A percentile compares a stretch with the other conserved stretches of the same genome.
These are phyloP conservation scores for Geotrichum citri-aurantii DNA, from an alignment of 1,139 yeast species.

Conservation along the genomic window DNA sequence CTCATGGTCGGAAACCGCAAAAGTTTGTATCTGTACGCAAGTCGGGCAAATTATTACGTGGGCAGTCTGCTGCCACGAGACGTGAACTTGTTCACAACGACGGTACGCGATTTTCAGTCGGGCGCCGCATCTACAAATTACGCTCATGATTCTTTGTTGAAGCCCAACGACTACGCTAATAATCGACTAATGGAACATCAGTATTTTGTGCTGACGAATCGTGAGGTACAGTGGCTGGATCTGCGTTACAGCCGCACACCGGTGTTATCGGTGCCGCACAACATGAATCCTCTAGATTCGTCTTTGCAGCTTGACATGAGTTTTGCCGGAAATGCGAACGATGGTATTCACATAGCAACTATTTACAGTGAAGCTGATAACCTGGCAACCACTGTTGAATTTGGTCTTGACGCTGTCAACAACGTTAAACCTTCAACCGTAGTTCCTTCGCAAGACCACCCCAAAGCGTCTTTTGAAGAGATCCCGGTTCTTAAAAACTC, in stretches of 20 bases:
- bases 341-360: slow-evolving; percentile 11
- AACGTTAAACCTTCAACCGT: neutral
- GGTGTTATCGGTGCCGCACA: slow-evolving; percentile 66
- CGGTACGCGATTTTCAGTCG: slow-evolving; percentile 16
- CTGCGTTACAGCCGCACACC: slow-evolving; percentile 33
- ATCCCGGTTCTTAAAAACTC: slow-evolving; percentile 2
- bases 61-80: slow-evolving; percentile 6
- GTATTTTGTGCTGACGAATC: slow-evolving; percentile 27
- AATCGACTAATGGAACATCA: slow-evolving; percentile 19
- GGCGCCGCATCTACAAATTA: slow-evolving; percentile 10
- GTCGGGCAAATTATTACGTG: slow-evolving; percentile 3
- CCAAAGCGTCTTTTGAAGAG: neutral
- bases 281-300: slow-evolving; percentile 49
- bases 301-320: slow-evolving; percentile 43
- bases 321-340: slow-evolving; percentile 24
- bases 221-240: slow-evolving; percentile 29
- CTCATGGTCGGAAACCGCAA: slow-evolving; percentile 16
- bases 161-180: neutral
- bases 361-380: slow-evolving; percentile 12
- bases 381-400: slow-evolving; percentile 9
- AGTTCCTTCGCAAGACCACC: neutral
- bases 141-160: neutral
- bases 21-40: slow-evolving; percentile 8
- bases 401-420: slow-evolving; percentile 10
- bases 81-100: neutral